Percentiles rank a stretch among this genome's conserved stretches.
These are phyloP conservation scores for Candolleomyces eurysporus DNA, from an alignment of 768 basidiomycete species.

Conservation along the genomic window DNA sequence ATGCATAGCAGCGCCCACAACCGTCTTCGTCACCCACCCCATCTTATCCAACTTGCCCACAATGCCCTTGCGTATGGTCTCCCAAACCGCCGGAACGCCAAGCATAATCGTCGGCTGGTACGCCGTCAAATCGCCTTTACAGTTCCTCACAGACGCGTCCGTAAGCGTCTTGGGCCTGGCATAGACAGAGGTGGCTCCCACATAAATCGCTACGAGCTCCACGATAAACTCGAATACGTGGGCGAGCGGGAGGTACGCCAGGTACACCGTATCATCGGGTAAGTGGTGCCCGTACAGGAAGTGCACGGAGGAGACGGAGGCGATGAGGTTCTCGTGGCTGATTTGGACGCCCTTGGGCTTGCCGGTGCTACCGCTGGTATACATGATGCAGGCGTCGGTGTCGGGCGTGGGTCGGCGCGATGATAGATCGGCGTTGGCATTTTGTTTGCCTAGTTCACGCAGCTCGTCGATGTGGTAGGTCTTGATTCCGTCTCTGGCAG, in stretches of 20 bases:
- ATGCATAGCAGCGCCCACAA: constrained; percentile 68
- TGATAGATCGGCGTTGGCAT: constrained; percentile 40
- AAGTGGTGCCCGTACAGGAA: constrained; percentile 58
- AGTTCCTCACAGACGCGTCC: constrained; percentile 73
- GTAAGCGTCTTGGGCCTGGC: constrained; percentile 87
- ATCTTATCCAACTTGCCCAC: constrained; percentile 61
- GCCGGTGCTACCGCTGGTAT: constrained; percentile 79
- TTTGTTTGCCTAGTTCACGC: constrained; percentile 49
- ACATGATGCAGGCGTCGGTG: constrained; percentile 43
- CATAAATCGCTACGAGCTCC: constrained; percentile 64
- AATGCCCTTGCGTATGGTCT: constrained; percentile 87
- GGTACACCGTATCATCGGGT: constrained; percentile 51
- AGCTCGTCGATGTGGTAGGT: constrained; percentile 67
- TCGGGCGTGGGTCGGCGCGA: constrained; percentile 32
- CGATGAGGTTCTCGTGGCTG: constrained; percentile 75
- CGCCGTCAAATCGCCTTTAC: constrained; percentile 70
- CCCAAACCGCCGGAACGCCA: constrained; percentile 90
- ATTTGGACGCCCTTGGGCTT: constrained; percentile 87
- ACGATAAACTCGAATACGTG: constrained; percentile 91
- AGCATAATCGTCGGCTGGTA: constrained; percentile 79
- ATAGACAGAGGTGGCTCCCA: constrained; percentile 76
- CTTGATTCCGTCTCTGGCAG: constrained; percentile 42
- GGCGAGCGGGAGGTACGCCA: constrained; percentile 84
- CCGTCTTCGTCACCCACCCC: constrained; percentile 52
- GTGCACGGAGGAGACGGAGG: constrained; percentile 68